Evolutionary conservation across 2,329 filamentous ascomycete genomes (phyloP).

Genomic region (Dothiorella sarmentorum): DNA sequence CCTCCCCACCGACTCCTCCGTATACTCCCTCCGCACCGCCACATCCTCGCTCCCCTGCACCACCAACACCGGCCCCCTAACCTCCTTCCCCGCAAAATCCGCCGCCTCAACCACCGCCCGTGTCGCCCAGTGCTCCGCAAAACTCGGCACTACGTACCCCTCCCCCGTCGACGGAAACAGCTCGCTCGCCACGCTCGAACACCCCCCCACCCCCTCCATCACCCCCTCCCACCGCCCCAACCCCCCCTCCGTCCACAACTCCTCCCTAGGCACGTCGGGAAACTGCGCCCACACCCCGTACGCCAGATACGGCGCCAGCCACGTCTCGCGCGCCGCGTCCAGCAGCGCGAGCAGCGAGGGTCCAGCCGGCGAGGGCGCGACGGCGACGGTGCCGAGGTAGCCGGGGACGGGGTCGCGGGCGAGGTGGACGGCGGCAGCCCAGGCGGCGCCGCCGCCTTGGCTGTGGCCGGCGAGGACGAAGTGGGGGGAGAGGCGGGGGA

Average conservation of each 20-base stretch:
- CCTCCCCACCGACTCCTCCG: not conserved
- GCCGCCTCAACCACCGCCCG: not conserved
- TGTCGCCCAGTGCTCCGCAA: not conserved
- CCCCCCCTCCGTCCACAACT: not conserved
- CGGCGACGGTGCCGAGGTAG: conserved; percentile 5
- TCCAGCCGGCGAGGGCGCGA: not conserved
- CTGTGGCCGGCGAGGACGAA: conserved; percentile 49
- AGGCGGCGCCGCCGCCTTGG: conserved; percentile 47
- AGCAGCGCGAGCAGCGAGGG: not conserved
- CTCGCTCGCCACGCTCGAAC: not conserved
- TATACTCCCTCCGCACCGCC: not conserved
- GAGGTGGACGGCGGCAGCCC: conserved; percentile 29
- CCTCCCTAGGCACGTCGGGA: not conserved
- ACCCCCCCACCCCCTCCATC: not conserved
- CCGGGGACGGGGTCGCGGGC: not conserved
- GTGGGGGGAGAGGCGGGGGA: conserved; percentile 34
- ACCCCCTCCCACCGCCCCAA: no score
- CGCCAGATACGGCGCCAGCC: not conserved
- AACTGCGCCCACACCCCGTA: not conserved
- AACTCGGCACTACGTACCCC: not conserved
- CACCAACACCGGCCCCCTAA: not conserved
- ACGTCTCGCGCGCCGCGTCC: not conserved
- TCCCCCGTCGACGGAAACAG: not conserved
- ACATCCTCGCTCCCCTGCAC: not conserved
- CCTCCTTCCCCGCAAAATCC: not conserved